Evolutionary conservation across 257 asterid genomes (phyloP), one percentile per base, ranked within the genome.

Genomic region (Jaltomata sinuosa): DNA sequence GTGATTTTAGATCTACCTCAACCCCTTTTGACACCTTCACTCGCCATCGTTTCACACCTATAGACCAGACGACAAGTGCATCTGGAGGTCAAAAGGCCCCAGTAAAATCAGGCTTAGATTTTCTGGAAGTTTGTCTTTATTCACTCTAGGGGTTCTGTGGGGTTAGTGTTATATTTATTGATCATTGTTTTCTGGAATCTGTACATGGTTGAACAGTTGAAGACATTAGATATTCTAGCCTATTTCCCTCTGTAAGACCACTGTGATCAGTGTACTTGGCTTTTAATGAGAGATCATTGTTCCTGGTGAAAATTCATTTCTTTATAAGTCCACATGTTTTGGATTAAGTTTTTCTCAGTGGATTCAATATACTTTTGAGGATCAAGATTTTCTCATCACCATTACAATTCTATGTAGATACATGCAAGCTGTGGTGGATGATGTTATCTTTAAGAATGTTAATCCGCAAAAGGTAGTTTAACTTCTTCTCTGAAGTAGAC

Each of bases 401-500:
- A 62, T 89, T 50, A 79, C 57, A 68, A 62, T 80, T 86, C 18
- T 82, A 54, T 87, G 71, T 83, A 96, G 99, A 93, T 95, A 94
- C 93, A 97, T 97, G 96, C 99, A 97, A 91, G 99, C 98, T 77
- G 97, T 94, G 86, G 94, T 91, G 57, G 93, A 94, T 89, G 99
- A 97, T 86, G 90, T 97, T 78, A 85, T 97, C 85, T 88, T 91
- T 83, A 92, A 88, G 84, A 90, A 89, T 85, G 96, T 89, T 54
- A 89, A 95, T 92, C 97, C 98, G 12, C 83, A 89, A 54, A 94
- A 93, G 97, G 98, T 94, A 71, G 84, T 87, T 38, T 64, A 68
- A 86, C 82, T 80, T 83, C 42, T 64, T 80, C 72, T 83, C 86
- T 79, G 47, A 71, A 29, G 8, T 80, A 55, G 40, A 65, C 40